phyloP scores from a whole-genome alignment of 768 basidiomycete genomes.

The Leccinum uliginosum region DNA sequence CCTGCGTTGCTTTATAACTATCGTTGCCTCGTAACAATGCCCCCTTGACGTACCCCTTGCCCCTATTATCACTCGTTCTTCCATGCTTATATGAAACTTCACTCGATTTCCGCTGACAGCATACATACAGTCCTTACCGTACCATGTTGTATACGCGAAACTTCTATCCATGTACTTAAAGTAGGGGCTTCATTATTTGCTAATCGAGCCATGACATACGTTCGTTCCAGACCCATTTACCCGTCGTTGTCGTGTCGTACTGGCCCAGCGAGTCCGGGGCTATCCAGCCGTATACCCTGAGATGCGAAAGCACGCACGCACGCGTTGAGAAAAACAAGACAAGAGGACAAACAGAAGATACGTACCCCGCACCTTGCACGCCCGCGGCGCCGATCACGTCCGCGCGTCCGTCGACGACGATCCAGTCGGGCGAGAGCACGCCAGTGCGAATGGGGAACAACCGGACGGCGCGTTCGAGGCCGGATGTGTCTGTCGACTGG shows the following conservation, averaged over 20 bases:
- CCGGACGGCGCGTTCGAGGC: constrained; percentile 63
- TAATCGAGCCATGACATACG: constrained; percentile 48
- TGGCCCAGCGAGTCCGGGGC: constrained; percentile 9
- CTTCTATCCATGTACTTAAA: constrained; percentile 23
- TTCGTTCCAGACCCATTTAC: constrained; percentile 43
- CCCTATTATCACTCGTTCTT: neutral
- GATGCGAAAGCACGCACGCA: constrained; percentile 2
- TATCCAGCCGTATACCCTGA: constrained; percentile 22
- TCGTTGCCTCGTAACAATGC: neutral
- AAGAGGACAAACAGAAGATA: neutral
- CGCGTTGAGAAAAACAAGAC: neutral
- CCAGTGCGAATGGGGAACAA: constrained; percentile 88
- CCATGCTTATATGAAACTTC: constrained; percentile 18
- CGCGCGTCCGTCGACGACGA: constrained; percentile 51
- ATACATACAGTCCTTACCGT: constrained; percentile 25
- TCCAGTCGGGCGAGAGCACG: constrained; percentile 72
- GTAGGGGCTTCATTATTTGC: constrained; percentile 23
- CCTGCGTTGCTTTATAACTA: neutral
- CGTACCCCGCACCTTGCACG: constrained; percentile 72
- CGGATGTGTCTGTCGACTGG: constrained; percentile 48
- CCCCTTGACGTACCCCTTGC: neutral
- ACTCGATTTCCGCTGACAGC: neutral
- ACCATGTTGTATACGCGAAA: constrained; percentile 22
- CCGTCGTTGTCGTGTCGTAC: constrained; percentile 13
- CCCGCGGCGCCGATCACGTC: constrained; percentile 69